A percentile compares a stretch with the other conserved stretches of the same genome.
phyloP scores from a whole-genome alignment of 805 yeast genomes.

The Priceomyces castillae region DNA sequence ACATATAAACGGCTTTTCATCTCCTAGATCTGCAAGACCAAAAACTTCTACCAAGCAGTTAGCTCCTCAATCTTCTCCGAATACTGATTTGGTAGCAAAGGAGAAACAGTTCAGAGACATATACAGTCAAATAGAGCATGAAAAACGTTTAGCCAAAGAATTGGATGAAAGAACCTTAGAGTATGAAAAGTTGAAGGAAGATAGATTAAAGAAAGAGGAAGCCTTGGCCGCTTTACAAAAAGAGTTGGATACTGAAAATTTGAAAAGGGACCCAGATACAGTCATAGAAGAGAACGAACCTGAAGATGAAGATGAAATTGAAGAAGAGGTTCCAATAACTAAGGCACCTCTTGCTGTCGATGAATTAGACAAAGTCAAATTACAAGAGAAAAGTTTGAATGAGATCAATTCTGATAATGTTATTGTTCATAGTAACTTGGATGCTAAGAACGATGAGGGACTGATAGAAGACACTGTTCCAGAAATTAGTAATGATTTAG shows the following conservation, averaged over 20 bases:
- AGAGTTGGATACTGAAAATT: neutral
- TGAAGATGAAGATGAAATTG: constrained; percentile 15
- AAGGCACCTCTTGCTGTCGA: constrained; percentile 19
- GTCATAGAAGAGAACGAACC: constrained; percentile 19
- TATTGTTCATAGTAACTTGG: neutral
- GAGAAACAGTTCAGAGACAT: constrained; percentile 26
- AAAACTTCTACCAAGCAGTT: constrained; percentile 13
- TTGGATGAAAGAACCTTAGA: constrained; percentile 38
- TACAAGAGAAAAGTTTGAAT: neutral
- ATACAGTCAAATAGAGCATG: constrained; percentile 36
- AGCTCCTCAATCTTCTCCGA: constrained; percentile 11
- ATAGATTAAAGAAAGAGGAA: constrained; percentile 28
- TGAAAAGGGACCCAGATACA: constrained; percentile 3
- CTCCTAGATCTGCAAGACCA: constrained; percentile 19
- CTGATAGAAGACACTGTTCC: neutral
- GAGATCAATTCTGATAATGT: neutral
- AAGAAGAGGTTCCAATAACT: constrained; percentile 20
- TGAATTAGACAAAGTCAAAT: constrained; percentile 18
- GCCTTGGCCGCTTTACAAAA: constrained; percentile 12
- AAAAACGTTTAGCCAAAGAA: constrained; percentile 35
- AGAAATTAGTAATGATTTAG: neutral
- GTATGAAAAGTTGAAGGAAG: constrained; percentile 30
- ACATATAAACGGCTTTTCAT: constrained; percentile 5
- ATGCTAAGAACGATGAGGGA: neutral
- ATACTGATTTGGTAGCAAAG: constrained; percentile 21